Conservation (phyloP, 345 rosid genomes). For the Syzygium oleosum region DNA sequence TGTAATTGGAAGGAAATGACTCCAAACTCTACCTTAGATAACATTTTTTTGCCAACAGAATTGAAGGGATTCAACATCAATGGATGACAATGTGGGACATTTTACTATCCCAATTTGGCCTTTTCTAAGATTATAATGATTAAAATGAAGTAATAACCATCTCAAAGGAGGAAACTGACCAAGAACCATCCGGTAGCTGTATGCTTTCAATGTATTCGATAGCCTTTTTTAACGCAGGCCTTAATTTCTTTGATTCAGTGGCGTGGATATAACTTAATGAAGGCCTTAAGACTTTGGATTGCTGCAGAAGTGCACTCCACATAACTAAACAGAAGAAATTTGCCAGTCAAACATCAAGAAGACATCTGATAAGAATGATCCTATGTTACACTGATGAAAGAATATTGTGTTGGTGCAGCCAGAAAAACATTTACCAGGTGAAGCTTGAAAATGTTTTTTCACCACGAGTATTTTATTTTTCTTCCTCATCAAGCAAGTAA, state of each 20-base stretch:
- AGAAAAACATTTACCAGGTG: neutral
- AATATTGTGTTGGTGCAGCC: neutral
- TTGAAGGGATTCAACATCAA: neutral
- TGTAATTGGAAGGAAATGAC: neutral
- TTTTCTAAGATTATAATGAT: neutral
- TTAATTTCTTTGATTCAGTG: constrained; percentile 32
- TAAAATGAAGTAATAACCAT: neutral
- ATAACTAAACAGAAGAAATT: constrained; percentile 18
- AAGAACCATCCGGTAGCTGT: constrained; percentile 64
- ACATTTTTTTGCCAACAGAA: neutral
- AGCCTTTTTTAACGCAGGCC: constrained; percentile 24
- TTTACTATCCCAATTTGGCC: neutral
- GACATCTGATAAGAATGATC: neutral
- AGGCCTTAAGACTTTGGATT: constrained; percentile 3
- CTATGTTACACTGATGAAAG: neutral
- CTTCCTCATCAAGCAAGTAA: neutral
- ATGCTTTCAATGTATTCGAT: constrained; percentile 29
- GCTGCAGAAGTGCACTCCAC: constrained; percentile 77
- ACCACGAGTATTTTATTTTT: no score
- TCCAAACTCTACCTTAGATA: neutral
- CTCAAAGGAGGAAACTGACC: constrained; percentile 18
- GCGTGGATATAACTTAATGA: constrained; percentile 15
- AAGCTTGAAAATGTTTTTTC: no score
- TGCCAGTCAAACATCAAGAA: neutral
- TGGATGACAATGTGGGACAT: neutral